Evolutionary conservation across 805 yeast species (phyloP), one percentile per base, ranked within the genome.

Genomic region (Suhomyces pyralidae): DNA sequence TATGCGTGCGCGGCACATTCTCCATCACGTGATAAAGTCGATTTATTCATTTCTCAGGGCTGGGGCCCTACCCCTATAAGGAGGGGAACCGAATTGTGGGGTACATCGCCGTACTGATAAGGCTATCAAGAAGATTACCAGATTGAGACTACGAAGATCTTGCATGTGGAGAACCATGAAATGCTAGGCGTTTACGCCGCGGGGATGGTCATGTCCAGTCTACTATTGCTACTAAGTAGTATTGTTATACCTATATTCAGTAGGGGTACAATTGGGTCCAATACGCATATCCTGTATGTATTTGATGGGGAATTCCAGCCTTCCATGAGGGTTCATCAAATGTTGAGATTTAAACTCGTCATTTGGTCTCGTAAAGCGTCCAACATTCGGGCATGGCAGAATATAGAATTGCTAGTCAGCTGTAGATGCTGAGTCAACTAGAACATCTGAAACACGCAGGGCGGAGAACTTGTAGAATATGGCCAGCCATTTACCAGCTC

Each of bases 21-120:
- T 12, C 2, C 7, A 7, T 4, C 36, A 32, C 36, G 36, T 32
- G 36, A 32, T 2, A 4, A 2, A n/a, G n/a, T n/a, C n/a, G 7
- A 17, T 10, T 20, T 20, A 20, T 4, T 2, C n/a, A 38, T 3
- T 38, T 14, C 5, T 7, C 28, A 32, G 45, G 46, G 42, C 26
- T 30, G 10, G 40, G 8, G 43, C 48, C 44, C 47, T 40, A 15
- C 20, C 30, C 45, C 45, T 40, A 40, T 42, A 24, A 14, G 30
- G 45, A 42, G 45, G 45, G 45, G 45, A 42, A 24, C 17, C 43
- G 17, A 20, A 30, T n/a, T 46, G 49, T 46, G 49, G 49, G 49
- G 49, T 46, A 34, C 12, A 15, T 38, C 22, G 17, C 42, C 42
- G 3, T 17, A 19, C 42, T 17, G 42, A 38, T 38, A 38, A 38